Conservation (phyloP, 129 eudicot species). For the Deinandra increscens region DNA sequence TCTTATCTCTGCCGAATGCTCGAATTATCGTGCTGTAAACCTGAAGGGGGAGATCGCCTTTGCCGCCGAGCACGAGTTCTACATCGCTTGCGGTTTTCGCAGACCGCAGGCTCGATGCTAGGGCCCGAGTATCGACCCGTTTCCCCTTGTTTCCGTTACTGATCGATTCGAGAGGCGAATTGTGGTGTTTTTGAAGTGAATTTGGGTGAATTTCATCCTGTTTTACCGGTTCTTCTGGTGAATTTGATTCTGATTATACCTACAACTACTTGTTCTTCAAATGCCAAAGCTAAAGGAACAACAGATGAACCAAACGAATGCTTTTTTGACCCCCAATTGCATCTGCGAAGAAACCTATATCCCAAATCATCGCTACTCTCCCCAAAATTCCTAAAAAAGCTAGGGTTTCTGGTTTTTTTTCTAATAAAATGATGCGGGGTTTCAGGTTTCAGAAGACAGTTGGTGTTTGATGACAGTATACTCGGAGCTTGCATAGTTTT, state of each 20-base stretch:
- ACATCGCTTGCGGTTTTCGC: conserved; percentile 74
- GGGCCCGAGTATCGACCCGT: conserved; percentile 53
- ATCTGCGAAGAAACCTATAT: conserved; percentile 28
- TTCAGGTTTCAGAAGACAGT: conserved; percentile 19
- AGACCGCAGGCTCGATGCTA: conserved; percentile 46
- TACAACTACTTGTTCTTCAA: conserved; percentile 51
- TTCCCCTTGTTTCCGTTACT: conserved; percentile 31
- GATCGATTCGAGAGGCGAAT: neutral
- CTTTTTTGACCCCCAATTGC: conserved; percentile 34
- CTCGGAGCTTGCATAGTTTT: conserved; percentile 34
- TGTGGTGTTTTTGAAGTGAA: conserved; percentile 4
- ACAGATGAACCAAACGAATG: conserved; percentile 31
- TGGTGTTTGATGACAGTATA: conserved; percentile 28
- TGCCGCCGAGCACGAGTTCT: conserved; percentile 57
- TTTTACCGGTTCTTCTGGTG: conserved; percentile 22
- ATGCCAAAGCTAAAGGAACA: conserved; percentile 50
- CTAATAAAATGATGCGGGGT: conserved; percentile 14
- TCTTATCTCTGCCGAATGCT: conserved; percentile 75
- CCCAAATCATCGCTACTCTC: conserved; percentile 25
- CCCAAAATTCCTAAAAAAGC: conserved; percentile 23
- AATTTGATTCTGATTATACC: conserved; percentile 31
- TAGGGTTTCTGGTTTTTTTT: conserved; percentile 29
- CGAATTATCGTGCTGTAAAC: conserved; percentile 65
- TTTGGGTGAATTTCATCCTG: conserved; percentile 13
- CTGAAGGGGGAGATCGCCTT: conserved; percentile 65